Base-by-base conservation (phyloP, 208 protist genomes). In the Trypanosoma melophagium region DNA sequence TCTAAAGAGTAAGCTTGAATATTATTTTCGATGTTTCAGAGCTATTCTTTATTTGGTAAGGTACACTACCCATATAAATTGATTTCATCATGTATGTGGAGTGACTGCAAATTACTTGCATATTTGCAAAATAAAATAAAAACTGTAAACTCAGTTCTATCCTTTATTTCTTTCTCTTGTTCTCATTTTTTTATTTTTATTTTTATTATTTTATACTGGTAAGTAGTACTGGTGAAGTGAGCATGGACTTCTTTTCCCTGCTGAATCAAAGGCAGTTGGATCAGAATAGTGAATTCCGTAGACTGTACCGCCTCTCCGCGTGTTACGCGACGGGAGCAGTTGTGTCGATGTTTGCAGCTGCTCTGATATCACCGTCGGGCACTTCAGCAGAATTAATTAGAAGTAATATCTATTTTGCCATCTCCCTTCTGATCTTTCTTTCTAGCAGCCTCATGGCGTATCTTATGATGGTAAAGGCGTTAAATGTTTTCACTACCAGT, bases 171-270 rank as follows among this genome's bases (percentile, higher is more conserved):
- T 31, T 40, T 58, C 21, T 44, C 24, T 66, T 41, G 19, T 40
- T 63, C 40, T 69, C 57, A 14, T 17, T 55, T 42, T 19, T 19
- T 66, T 53, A 57, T 53, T 66, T 70, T 71, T 42, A 13, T 71
- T 42, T 66, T 56, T 60, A 21, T 53, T 42, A 58, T 24, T 45
- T 66, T 14, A 1, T 40, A 16, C 21, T 22, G 13, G 24, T 56
- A 16, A 8, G 16, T 16, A 3, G 47, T 9, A 57, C 47, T 21
- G 31, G 64, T 49, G 10, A 31, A 40, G 19, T 45, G 24, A 16
- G 60, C 12, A 49, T 89, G 76, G 82, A 84, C 51, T 68, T 84
- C 16, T 74, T 84, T 10, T 69, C 69, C 17, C 55, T 89, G 10
- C 53, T 85, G 42, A 80, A 76, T 38, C 74, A 86, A 47, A 59